These are phyloP conservation scores for Nakazawaea ishiwadae DNA, from an alignment of 805 yeast genomes.

Conservation along the genomic window DNA sequence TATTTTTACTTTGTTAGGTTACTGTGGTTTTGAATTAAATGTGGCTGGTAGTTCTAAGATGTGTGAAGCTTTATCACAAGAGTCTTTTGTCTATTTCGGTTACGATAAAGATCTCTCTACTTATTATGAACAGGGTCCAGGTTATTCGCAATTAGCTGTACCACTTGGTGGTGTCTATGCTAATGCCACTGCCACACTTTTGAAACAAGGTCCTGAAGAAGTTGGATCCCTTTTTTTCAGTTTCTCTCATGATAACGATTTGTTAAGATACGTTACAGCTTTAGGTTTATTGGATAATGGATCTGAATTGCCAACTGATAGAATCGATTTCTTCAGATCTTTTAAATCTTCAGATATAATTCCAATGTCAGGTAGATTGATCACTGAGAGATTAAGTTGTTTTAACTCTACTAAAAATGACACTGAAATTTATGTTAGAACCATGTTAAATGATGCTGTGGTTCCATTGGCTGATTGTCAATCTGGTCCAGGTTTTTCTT, in stretches of 20 bases:
- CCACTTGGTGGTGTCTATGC: conserved; percentile 60
- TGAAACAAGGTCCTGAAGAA: conserved; percentile 21
- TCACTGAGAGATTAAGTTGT: conserved; percentile 46
- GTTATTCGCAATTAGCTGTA: conserved; percentile 48
- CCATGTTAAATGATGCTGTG: conserved; percentile 49
- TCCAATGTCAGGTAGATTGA: conserved; percentile 55
- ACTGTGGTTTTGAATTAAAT: conserved; percentile 75
- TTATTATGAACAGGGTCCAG: conserved; percentile 63
- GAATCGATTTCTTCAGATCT: conserved; percentile 38
- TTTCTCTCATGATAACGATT: conserved; percentile 72
- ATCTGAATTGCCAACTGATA: conserved; percentile 37
- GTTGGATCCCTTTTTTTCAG: conserved; percentile 53
- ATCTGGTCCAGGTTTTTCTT: conserved; percentile 51
- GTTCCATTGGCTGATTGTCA: conserved; percentile 44
- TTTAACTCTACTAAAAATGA: conserved; percentile 8
- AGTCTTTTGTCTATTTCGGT: conserved; percentile 59
- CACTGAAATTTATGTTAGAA: conserved; percentile 36
- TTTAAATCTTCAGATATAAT: conserved; percentile 38
- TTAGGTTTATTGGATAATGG: conserved; percentile 49
- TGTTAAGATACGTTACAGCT: conserved; percentile 58
- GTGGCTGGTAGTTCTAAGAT: conserved; percentile 63
- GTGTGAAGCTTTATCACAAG: conserved; percentile 63
- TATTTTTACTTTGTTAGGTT: conserved; percentile 45
- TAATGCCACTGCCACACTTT: conserved; percentile 33
- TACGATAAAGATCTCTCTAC: conserved; percentile 55